Percentiles rank a stretch among this genome's conserved stretches.
Evolutionary conservation across 2,329 filamentous ascomycete species (phyloP).

Genomic region (Nemania serpens): DNA sequence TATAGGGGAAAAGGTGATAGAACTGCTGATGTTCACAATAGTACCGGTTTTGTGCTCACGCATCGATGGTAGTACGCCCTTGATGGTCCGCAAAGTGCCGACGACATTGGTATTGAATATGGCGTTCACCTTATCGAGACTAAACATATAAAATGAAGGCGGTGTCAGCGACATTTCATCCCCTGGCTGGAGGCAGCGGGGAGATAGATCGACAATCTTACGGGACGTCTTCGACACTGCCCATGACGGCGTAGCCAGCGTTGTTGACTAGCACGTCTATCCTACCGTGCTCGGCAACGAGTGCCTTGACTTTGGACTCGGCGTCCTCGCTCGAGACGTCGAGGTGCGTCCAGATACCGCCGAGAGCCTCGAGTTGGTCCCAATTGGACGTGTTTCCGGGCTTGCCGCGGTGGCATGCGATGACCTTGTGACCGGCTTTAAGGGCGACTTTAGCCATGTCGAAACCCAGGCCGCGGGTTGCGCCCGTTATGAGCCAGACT

Average conservation of each 20-base stretch:
- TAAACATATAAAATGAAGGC: slow-evolving; percentile 1
- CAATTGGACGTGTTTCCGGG: slow-evolving; percentile 23
- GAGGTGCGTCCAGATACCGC: slow-evolving; percentile 34
- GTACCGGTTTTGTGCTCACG: slow-evolving; percentile 34
- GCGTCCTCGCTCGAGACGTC: slow-evolving; percentile 32
- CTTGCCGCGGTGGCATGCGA: slow-evolving; percentile 34
- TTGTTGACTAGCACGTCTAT: slow-evolving; percentile 38
- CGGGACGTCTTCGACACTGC: slow-evolving; percentile 34
- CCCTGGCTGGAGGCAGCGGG: too few relatives aligned
- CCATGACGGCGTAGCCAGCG: slow-evolving; percentile 32
- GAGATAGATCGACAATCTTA: slow-evolving; percentile 4
- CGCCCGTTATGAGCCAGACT: slow-evolving; percentile 38
- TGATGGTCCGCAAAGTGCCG: slow-evolving; percentile 34
- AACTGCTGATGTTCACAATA: slow-evolving; percentile 38
- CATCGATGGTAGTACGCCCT: slow-evolving; percentile 37
- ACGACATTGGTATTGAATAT: slow-evolving; percentile 37
- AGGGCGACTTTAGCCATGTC: slow-evolving; percentile 33
- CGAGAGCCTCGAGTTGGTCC: slow-evolving; percentile 33
- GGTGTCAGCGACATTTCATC: slow-evolving; percentile 8
- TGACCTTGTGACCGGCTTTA: slow-evolving; percentile 34
- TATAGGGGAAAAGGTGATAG: slow-evolving; percentile 14
- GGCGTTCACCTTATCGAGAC: slow-evolving; percentile 29
- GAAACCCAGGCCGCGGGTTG: slow-evolving; percentile 35
- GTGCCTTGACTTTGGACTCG: slow-evolving; percentile 30
- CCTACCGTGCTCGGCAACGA: slow-evolving; percentile 28